Base-by-base conservation (phyloP, 2,329 filamentous ascomycete genomes). In the Parascedosporium putredinis region DNA sequence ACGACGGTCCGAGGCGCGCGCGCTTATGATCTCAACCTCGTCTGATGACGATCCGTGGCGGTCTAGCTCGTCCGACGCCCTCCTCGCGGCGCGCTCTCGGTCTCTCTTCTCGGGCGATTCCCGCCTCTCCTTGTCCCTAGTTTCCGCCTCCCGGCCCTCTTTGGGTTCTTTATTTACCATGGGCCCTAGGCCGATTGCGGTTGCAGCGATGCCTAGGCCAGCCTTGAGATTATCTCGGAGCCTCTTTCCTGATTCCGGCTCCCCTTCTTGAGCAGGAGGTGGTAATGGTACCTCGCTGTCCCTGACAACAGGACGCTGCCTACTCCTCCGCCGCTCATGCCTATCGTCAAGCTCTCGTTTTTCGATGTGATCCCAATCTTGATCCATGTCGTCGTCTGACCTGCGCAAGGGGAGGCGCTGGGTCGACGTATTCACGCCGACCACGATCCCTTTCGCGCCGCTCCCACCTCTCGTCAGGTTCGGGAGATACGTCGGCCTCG, bases 121-220 rank as follows among this genome's bases (percentile, higher is more conserved):
- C 14, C 38, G 38, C 38, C 38, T 42, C 38, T 42, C 38, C 18
- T 20, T 42, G 4, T 18, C n/a, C 43, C 18, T 45, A 10, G 16
- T 25, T 18, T 33, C 27, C 10, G 10, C n/a, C 8, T 46, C 44
- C 25, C 60, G 62, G 7, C 62, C 64, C 24, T 67, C 67, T 51
- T 64, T 67, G 4, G 67, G 62, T 14, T 66, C 64, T n/a, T 69
- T 67, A 45, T 67, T 70, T 16, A 62, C 51, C 6, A 60, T 57
- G 3, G 66, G 60, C 1, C 29, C 40, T 9, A 75, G 63, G 29
- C 71, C 73, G 16, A 76, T 65, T 3, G 74, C 69, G 3, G 71
- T 70, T 5, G 73, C 73, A 25, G 70, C 72, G 16, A 72, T 67
- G 27, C 73, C 69, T 3, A 77, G 61, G 1, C 74, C 74, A 5